Percentiles rank a stretch among this genome's conserved stretches.
phyloP scores from a whole-genome alignment of 2,329 filamentous ascomycete species.

The Aotearoamyces nothofagi region DNA sequence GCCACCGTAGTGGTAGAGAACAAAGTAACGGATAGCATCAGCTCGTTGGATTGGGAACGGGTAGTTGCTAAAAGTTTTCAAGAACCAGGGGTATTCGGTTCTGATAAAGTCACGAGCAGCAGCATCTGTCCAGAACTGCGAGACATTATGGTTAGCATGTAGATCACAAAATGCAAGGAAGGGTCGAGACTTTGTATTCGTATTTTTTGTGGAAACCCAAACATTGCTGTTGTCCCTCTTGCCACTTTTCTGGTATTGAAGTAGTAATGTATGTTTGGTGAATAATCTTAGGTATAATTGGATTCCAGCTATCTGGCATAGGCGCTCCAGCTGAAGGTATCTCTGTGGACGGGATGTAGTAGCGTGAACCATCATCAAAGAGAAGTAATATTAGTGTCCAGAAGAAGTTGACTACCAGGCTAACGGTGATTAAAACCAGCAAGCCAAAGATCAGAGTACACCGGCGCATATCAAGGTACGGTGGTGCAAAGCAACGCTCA shows the following conservation, averaged over 20 bases:
- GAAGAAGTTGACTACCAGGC: constrained; percentile 37
- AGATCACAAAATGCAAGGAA: not conserved
- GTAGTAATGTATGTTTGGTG: constrained; percentile 64
- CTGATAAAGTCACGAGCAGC: constrained; percentile 56
- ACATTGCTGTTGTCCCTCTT: constrained; percentile 51
- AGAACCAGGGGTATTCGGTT: constrained; percentile 62
- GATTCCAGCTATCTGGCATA: constrained; percentile 34
- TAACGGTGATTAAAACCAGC: too few relatives aligned
- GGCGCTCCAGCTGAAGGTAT: constrained; percentile 49
- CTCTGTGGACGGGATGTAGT: constrained; percentile 51
- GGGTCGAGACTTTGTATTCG: constrained; percentile 45
- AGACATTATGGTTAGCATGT: constrained; percentile 1
- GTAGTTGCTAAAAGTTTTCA: constrained; percentile 61
- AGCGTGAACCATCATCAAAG: constrained; percentile 48
- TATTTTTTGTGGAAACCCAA: constrained; percentile 54
- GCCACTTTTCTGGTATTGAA: constrained; percentile 51
- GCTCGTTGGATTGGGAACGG: constrained; percentile 62
- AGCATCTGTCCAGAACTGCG: constrained; percentile 61
- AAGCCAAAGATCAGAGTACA: too few relatives aligned
- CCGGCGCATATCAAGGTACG: too few relatives aligned
- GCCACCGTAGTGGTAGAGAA: constrained; percentile 62
- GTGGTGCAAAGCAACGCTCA: too few relatives aligned
- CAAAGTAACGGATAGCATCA: constrained; percentile 67
- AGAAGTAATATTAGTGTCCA: constrained; percentile 59
- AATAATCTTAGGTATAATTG: constrained; percentile 61